phyloP scores from a whole-genome alignment of 2,329 filamentous ascomycete species.

The Calonectria pseudoreteaudii region DNA sequence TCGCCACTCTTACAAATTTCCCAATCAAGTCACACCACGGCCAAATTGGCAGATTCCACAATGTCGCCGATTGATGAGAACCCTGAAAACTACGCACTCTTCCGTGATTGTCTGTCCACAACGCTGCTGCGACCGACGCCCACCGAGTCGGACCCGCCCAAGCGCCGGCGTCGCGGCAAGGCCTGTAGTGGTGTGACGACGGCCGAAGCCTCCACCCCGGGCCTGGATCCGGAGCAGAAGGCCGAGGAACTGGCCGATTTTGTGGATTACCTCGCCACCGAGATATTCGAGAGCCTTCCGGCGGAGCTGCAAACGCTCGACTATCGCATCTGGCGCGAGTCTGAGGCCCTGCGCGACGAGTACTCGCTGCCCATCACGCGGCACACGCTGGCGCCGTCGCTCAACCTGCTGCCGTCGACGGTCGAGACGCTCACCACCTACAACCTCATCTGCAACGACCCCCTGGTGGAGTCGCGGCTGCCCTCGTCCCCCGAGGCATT shows the following conservation, averaged over 20 bases:
- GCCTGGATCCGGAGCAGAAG: constrained; percentile 43
- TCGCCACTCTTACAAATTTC: not conserved
- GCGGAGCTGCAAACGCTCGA: constrained; percentile 69
- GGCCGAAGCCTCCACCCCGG: constrained; percentile 22
- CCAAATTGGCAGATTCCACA: constrained; percentile 7
- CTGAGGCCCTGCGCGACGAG: constrained; percentile 58
- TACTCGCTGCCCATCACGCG: constrained; percentile 71
- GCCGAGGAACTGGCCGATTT: constrained; percentile 83
- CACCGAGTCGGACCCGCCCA: constrained; percentile 53
- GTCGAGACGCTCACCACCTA: constrained; percentile 78
- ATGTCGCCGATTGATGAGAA: constrained; percentile 38
- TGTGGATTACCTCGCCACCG: constrained; percentile 79
- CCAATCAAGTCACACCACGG: constrained; percentile 9
- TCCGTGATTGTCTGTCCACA: constrained; percentile 80
- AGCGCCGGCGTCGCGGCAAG: constrained; percentile 55
- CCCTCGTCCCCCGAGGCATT: constrained; percentile 63
- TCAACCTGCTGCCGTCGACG: constrained; percentile 66
- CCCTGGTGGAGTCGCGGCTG: constrained; percentile 46
- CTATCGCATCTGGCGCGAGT: constrained; percentile 63
- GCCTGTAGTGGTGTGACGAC: constrained; percentile 22
- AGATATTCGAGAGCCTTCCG: constrained; percentile 77
- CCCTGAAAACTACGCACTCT: constrained; percentile 63
- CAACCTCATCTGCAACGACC: constrained; percentile 64
- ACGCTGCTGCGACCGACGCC: constrained; percentile 73
- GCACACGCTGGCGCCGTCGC: constrained; percentile 57